These are phyloP conservation scores for Delitschia confertaspora DNA, from an alignment of 495 filamentous ascomycete genomes.

Conservation along the genomic window DNA sequence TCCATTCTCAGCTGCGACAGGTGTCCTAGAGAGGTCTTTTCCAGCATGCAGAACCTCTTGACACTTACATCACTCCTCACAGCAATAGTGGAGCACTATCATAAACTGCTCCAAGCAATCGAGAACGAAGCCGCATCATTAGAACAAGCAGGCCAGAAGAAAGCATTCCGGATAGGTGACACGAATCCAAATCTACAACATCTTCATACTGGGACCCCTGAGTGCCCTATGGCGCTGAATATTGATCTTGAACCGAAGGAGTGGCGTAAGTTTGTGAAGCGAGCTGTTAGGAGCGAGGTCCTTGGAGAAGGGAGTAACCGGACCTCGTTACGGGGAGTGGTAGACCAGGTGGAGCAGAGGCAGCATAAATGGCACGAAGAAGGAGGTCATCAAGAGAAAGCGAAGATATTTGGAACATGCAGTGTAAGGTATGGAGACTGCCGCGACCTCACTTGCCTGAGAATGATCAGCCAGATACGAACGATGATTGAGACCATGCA, in stretches of 20 bases:
- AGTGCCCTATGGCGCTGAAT: constrained; percentile 32
- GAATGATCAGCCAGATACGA: constrained; percentile 18
- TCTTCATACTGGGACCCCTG: constrained; percentile 28
- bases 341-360: constrained; percentile 27
- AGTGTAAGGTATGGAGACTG: constrained; percentile 10
- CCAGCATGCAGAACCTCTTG: constrained; percentile 32
- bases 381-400: constrained; percentile 9
- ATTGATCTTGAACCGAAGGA: constrained; percentile 30
- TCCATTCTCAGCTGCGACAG: constrained; percentile 29
- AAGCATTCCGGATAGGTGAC: constrained; percentile 32
- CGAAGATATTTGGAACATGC: constrained; percentile 8
- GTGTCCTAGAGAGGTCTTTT: constrained; percentile 30
- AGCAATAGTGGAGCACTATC: constrained; percentile 30
- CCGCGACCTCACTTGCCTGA: constrained; percentile 24
- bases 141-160: constrained; percentile 24
- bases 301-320: constrained; percentile 19
- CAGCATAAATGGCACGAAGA: constrained; percentile 21
- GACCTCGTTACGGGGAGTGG: constrained; percentile 15
- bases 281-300: constrained; percentile 32
- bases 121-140: constrained; percentile 26
- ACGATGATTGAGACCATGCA: constrained; percentile 21
- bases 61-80: constrained; percentile 28
- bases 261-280: constrained; percentile 32
- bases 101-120: constrained; percentile 27
- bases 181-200: constrained; percentile 20